Evolutionary conservation across 2,329 filamentous ascomycete species (phyloP).

Genomic region (Tolypocladium tropicale): DNA sequence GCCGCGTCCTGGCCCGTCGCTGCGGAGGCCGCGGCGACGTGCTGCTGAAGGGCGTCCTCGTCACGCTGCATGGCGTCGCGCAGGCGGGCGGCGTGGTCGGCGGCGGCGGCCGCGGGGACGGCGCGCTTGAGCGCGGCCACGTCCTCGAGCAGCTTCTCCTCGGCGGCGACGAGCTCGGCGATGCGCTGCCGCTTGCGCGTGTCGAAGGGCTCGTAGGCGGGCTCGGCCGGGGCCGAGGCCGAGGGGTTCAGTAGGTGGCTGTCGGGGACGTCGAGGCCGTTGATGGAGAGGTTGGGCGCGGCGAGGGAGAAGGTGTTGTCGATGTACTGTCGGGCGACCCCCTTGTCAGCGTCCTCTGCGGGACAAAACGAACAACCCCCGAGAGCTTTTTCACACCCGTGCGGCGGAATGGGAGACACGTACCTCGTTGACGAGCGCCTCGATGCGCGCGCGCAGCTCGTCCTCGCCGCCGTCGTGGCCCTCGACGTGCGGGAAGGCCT

Average conservation of each 20-base stretch:
- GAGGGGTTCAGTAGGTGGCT: constrained; percentile 6
- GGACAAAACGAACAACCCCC: too few species aligned
- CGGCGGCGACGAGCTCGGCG: constrained; percentile 49
- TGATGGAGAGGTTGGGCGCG: constrained; percentile 50
- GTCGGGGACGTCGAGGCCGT: constrained; percentile 42
- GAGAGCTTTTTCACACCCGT: too few species aligned
- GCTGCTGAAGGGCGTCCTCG: constrained; percentile 30
- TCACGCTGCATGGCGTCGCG: constrained; percentile 32
- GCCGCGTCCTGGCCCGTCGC: constrained; percentile 13
- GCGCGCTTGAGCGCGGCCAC: constrained; percentile 49
- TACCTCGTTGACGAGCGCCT: constrained; percentile 50
- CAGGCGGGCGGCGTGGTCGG: constrained; percentile 29
- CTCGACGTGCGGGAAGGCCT: constrained; percentile 56
- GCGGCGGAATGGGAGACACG: constrained; percentile 2
- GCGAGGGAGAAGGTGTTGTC: constrained; percentile 48
- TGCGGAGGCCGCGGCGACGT: constrained; percentile 9
- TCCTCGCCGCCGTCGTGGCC: constrained; percentile 34
- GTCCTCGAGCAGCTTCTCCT: constrained; percentile 54
- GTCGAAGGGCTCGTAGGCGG: constrained; percentile 50
- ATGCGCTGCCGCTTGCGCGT: constrained; percentile 46
- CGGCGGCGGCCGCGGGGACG: constrained; percentile 36
- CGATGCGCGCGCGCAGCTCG: constrained; percentile 47
- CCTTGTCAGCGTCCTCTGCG: background rate
- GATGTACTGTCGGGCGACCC: constrained; percentile 44
- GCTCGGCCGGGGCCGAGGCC: constrained; percentile 4